These are phyloP conservation scores for Yamadazyma aaseri DNA, from an alignment of 1,139 yeast genomes.

Conservation along the genomic window DNA sequence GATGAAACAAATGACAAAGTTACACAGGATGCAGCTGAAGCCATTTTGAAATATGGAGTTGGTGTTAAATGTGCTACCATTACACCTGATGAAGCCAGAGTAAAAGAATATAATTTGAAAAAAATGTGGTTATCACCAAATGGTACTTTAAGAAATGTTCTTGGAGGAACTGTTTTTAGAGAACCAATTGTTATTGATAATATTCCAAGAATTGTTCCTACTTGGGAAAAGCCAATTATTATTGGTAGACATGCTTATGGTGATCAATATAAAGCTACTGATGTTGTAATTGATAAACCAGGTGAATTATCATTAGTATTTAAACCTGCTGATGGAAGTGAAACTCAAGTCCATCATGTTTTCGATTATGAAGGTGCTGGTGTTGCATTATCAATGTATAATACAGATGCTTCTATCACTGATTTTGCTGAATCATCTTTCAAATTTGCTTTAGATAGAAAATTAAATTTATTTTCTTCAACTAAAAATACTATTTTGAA, in stretches of 20 bases:
- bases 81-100: constrained; percentile 83
- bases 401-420: constrained; percentile 74
- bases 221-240: constrained; percentile 80
- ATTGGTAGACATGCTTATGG: constrained; percentile 88
- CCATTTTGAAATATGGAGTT: constrained; percentile 72
- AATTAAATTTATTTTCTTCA: constrained; percentile 66
- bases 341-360: constrained; percentile 48
- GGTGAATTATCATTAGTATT: constrained; percentile 68
- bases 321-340: constrained; percentile 62
- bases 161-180: constrained; percentile 82
- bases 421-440: constrained; percentile 81
- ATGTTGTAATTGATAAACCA: constrained; percentile 63
- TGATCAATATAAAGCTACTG: constrained; percentile 82
- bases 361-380: constrained; percentile 55
- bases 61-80: constrained; percentile 87
- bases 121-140: constrained; percentile 88
- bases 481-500: constrained; percentile 81
- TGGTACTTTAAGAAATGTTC: constrained; percentile 78
- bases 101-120: constrained; percentile 68
- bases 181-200: constrained; percentile 78
- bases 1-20: constrained; percentile 72
- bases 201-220: constrained; percentile 72
- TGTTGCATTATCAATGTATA: constrained; percentile 80
- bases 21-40: constrained; percentile 73
- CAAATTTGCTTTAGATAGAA: constrained; percentile 66